Evolutionary conservation across 352 stramenopile species (phyloP), one percentile per base, ranked within the genome.

Genomic region (Globisporangium iwayamae): DNA sequence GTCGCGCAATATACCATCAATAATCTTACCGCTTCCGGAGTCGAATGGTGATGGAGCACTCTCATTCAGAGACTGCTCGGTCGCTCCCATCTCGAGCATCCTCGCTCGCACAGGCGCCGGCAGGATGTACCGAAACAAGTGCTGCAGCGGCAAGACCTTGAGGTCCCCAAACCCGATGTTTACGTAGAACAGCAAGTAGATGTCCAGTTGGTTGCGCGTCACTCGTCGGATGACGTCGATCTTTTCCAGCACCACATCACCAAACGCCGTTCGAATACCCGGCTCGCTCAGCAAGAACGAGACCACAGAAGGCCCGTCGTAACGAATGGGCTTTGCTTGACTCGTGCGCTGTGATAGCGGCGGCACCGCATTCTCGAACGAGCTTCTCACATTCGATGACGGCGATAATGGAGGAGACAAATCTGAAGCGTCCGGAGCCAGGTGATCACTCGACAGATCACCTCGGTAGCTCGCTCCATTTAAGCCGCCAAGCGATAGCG

Each of bases 151-250:
- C 22, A 96, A 62, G 14, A 94, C 76, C 60, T 83, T 81, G 5
- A 70, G 77, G 16, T 79, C 65, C 1, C 75, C 72, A 59, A 73
- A 70, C 3, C 70, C 73, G 60, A 87, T 71, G 39, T 91, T 73
- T 34, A 91, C 81, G 60, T 92, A 81, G 62, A 93, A 93, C 2
- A 94, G 78, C 47, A 96, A 62, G 60, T 81, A 93, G 41, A 93
- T 80, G 22, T 93, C 83, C 20, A 90, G 63, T 30, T 71, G 75
- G 20, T 78, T 83, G 43, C 76, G 72, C 13, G 62, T 56, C 36
- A 81, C 67, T 39, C 79, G 76, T 5, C 85, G 79, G 64, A 94
- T 77, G 20, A 96, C 72, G 60, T 94, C 85, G 51, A 96, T 81
- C 70, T 94, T 92, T 22, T 90, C 79, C n/a, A 96, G 71, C 18